Evolutionary conservation across 805 yeast species (phyloP).

Genomic region (Hanseniaspora hatyaiensis): DNA sequence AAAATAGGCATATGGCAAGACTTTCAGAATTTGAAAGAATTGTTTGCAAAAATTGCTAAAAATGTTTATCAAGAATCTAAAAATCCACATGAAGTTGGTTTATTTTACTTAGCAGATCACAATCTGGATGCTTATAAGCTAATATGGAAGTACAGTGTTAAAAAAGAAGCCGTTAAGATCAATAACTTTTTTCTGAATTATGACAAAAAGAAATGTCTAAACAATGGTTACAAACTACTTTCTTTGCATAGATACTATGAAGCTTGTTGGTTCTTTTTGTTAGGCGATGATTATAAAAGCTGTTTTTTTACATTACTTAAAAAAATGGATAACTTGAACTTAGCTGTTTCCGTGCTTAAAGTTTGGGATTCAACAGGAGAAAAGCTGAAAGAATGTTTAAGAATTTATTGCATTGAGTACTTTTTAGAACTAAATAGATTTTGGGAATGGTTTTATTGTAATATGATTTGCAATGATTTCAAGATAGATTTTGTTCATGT

Average conservation of each 20-base stretch:
- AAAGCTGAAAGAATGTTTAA: slow-evolving; percentile 9
- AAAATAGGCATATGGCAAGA: not conserved
- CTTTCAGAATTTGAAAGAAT: not conserved
- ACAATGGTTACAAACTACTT: slow-evolving; percentile 12
- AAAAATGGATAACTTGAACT: not conserved
- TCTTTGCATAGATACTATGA: slow-evolving; percentile 14
- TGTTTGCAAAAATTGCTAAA: slow-evolving; percentile 2
- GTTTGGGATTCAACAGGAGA: not conserved
- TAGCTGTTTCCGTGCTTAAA: slow-evolving; percentile 1
- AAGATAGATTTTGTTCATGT: slow-evolving; percentile 2
- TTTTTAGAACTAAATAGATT: slow-evolving; percentile 4
- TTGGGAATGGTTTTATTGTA: slow-evolving; percentile 14
- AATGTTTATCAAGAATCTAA: not conserved
- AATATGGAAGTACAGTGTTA: slow-evolving; percentile 4
- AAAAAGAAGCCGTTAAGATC: slow-evolving; percentile 7
- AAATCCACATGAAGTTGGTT: slow-evolving; percentile 11
- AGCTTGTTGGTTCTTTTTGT: slow-evolving; percentile 15
- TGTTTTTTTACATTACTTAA: slow-evolving; percentile 8
- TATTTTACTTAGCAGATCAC: slow-evolving; percentile 4
- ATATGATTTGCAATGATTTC: slow-evolving; percentile 1
- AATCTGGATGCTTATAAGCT: slow-evolving; percentile 5
- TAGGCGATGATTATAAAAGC: slow-evolving; percentile 14
- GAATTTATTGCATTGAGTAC: slow-evolving; percentile 7
- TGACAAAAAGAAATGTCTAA: slow-evolving; percentile 2
- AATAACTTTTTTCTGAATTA: not conserved